Evolutionary conservation across 768 basidiomycete species (phyloP), one percentile per base, ranked within the genome.

Genomic region (Suillus subaureus): DNA sequence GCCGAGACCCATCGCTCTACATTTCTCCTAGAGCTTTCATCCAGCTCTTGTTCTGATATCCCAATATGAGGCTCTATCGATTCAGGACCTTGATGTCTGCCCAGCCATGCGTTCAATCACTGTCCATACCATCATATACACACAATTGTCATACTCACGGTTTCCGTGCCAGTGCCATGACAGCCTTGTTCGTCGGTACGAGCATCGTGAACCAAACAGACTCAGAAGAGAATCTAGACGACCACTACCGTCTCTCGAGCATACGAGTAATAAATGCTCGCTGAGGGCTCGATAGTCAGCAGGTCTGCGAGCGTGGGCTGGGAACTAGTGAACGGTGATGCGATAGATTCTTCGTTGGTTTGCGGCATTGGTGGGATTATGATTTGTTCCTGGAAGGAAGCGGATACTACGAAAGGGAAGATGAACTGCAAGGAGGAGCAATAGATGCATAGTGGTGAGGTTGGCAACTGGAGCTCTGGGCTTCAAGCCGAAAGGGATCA

Each of bases 161-260:
- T 77, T 96, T 95, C 71, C 87, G 79, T 3, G 87, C 75, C 62
- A 95, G 79, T 5, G 89, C 88, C 86, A 94, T 93, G 18, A 96
- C 87, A 11, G 93, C 94, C 75, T 90, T 92, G 77, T 97, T 96
- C 31, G 91, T 92, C 0, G 94, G 94, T 6, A 89, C 93, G 51
- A 97, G 82, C 12, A 96, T 61, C 0, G 93, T 93, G 63, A 80
- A 75, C 8, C 72, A 63, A 21, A 75, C 72, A 35, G 70, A 62
- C 6, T 49, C 52, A 18, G 73, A 70, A 28, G 61, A 68, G 60
- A 94, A 84, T 12, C 81, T 79, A 37, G 73, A 71, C 72, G 87
- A 89, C n/a, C 89, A 69, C 69, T 85, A n/a, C 81, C 2, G 88
- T 79, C 71, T 93, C 92, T 7, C 92, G 84, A 5, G 91, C 90